phyloP scores from a whole-genome alignment of 257 asterid genomes.

The Prunella vulgaris region DNA sequence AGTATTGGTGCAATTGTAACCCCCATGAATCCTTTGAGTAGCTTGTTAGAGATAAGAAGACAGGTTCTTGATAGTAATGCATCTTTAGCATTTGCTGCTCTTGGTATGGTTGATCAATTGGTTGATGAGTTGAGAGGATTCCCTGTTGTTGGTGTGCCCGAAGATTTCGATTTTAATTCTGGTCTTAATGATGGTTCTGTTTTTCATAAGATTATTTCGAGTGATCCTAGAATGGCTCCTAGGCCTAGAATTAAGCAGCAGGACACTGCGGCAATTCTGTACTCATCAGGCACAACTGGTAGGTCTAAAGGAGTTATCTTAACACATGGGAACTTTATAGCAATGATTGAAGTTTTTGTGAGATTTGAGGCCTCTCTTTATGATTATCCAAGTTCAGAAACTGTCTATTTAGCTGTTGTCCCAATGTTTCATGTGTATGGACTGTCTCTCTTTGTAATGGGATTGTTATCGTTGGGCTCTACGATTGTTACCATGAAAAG shows the following conservation, averaged over 20 bases:
- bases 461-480: constrained; percentile 66
- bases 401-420: constrained; percentile 52
- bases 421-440: constrained; percentile 89
- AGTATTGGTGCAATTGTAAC: constrained; percentile 61
- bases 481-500: constrained; percentile 56
- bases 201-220: constrained; percentile 40
- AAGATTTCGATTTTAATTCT: constrained; percentile 21
- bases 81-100: constrained; percentile 39
- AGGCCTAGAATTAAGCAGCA: constrained; percentile 48
- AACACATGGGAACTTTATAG: constrained; percentile 68
- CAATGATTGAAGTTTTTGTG: constrained; percentile 53
- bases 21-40: constrained; percentile 65
- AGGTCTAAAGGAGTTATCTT: constrained; percentile 59
- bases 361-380: constrained; percentile 64
- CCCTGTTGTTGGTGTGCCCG: constrained; percentile 54
- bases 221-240: constrained; percentile 55
- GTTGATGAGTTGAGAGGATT: constrained; percentile 31
- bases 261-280: constrained; percentile 68
- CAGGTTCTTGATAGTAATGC: constrained; percentile 52
- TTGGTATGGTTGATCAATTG: constrained; percentile 36
- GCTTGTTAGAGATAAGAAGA: constrained; percentile 47
- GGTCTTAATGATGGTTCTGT: constrained; percentile 20
- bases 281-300: constrained; percentile 82
- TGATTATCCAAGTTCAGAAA: constrained; percentile 34
- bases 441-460: constrained; percentile 57